These are phyloP conservation scores for Pseudocercospora vitis DNA, from an alignment of 2,329 filamentous ascomycete species.

Conservation along the genomic window DNA sequence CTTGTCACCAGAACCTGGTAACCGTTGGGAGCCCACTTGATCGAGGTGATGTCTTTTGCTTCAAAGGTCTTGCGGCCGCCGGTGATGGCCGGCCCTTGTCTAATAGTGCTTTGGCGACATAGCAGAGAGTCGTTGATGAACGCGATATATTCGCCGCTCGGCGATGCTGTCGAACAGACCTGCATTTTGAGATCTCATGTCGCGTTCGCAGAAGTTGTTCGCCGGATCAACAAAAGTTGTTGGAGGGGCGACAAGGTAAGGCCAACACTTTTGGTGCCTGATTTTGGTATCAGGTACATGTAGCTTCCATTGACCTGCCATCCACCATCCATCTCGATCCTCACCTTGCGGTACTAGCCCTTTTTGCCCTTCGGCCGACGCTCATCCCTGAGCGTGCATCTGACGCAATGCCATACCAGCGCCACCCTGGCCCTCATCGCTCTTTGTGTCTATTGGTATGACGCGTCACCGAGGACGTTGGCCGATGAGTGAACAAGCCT, in stretches of 20 bases:
- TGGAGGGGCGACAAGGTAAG: background rate
- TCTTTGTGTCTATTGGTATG: too few species aligned
- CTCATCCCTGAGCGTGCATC: too few species aligned
- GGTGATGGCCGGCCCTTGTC: slow-evolving; percentile 2
- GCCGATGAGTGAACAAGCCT: background rate
- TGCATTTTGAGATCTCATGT: slow-evolving; percentile 14
- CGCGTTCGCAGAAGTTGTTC: background rate
- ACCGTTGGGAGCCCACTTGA: slow-evolving; percentile 22
- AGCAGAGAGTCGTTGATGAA: slow-evolving; percentile 16
- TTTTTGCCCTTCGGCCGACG: too few species aligned
- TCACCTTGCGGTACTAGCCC: too few species aligned
- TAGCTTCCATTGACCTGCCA: too few species aligned
- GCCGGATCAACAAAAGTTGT: background rate
- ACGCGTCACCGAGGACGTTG: background rate
- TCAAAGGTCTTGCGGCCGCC: slow-evolving; percentile 13
- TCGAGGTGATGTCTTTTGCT: slow-evolving; percentile 12
- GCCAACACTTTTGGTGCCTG: too few species aligned
- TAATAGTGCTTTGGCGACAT: slow-evolving; percentile 17
- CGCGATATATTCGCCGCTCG: slow-evolving; percentile 18
- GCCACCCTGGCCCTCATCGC: too few species aligned
- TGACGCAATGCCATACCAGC: too few species aligned
- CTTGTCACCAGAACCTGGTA: slow-evolving; percentile 23
- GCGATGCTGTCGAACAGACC: slow-evolving; percentile 17
- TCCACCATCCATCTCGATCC: too few species aligned
- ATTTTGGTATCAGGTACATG: too few species aligned